Evolutionary conservation across 495 filamentous ascomycete species (phyloP).

Genomic region (Glonium stellatum): DNA sequence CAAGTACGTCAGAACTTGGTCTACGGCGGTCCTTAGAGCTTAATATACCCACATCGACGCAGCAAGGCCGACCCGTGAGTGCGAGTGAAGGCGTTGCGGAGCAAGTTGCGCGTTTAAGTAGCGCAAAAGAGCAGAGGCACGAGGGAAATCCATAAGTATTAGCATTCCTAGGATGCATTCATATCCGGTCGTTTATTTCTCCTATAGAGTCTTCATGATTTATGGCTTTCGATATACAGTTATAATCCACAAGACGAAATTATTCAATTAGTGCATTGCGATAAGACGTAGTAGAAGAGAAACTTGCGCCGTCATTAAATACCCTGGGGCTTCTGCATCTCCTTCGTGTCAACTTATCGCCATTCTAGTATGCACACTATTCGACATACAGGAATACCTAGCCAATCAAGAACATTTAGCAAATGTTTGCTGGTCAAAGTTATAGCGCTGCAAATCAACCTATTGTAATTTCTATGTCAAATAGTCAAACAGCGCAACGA

Average conservation of each 20-base stretch:
- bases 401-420: neutral
- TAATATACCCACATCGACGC: constrained; percentile 1
- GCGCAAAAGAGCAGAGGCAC: constrained; percentile 8
- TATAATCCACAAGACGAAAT: neutral
- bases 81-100: constrained; percentile 23
- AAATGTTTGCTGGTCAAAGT: neutral
- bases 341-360: neutral
- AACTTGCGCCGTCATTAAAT: neutral
- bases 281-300: neutral
- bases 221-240: neutral
- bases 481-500: neutral
- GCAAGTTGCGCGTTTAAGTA: constrained; percentile 25
- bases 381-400: neutral
- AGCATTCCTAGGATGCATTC: neutral
- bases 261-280: neutral
- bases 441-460: too few relatives aligned
- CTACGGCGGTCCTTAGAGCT: constrained; percentile 27
- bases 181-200: too few relatives aligned
- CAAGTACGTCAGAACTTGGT: constrained; percentile 22
- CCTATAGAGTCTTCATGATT: neutral
- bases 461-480: neutral
- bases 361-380: neutral
- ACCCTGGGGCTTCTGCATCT: neutral
- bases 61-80: constrained; percentile 14
- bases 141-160: neutral